phyloP scores from a whole-genome alignment of 192 early-diverging fungal species.

The Ambispora gerdemannii region DNA sequence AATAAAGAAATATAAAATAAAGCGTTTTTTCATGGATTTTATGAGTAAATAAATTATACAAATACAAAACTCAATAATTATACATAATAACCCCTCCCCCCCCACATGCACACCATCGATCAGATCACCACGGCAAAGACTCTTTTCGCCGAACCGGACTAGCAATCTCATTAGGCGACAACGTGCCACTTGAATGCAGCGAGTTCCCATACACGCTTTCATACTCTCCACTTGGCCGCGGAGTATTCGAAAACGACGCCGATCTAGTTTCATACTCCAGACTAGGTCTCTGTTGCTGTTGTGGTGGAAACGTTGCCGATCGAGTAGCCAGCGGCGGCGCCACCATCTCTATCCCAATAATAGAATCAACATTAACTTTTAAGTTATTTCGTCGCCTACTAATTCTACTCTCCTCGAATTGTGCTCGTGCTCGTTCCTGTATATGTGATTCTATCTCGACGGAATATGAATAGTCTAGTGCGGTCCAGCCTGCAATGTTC shows the following conservation, averaged over 20 bases:
- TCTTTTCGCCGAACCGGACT: slow-evolving; percentile 17
- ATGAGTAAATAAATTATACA: too few species aligned
- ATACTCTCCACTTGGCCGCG: background rate
- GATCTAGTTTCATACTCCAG: background rate
- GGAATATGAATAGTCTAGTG: slow-evolving; percentile 29
- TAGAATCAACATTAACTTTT: slow-evolving; percentile 21
- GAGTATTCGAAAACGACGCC: background rate
- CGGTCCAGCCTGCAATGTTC: slow-evolving; percentile 23
- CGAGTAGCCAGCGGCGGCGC: slow-evolving; percentile 15
- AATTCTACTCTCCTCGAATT: slow-evolving; percentile 16
- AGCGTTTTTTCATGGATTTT: too few species aligned
- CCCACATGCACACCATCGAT: too few species aligned
- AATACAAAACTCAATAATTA: too few species aligned
- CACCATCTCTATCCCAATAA: slow-evolving; percentile 12
- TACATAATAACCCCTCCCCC: too few species aligned
- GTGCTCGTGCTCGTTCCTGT: slow-evolving; percentile 22
- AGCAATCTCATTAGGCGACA: slow-evolving; percentile 10
- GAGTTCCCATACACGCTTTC: background rate
- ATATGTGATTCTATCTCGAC: slow-evolving; percentile 7
- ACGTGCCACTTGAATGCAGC: background rate
- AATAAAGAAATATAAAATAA: too few species aligned
- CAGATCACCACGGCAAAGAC: slow-evolving; percentile 21
- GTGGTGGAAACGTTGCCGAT: slow-evolving; percentile 21
- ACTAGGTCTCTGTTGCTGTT: background rate
- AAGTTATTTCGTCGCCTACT: slow-evolving; percentile 16